These are phyloP conservation scores for Syncephalastrum racemosum DNA, from an alignment of 371 early-diverging fungal species.

Conservation along the genomic window DNA sequence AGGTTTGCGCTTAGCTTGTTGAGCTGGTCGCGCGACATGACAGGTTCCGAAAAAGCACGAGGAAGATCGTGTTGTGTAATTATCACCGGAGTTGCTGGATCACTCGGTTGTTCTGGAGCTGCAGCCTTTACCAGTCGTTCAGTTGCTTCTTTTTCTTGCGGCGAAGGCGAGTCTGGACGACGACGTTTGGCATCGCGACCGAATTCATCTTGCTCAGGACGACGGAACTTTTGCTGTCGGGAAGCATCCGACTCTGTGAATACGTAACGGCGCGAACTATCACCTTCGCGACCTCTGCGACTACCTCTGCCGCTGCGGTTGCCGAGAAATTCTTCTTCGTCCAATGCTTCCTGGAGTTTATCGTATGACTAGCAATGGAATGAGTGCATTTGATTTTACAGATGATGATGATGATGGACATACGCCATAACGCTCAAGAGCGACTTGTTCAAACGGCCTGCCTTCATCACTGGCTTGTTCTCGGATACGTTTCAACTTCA, in stretches of 20 bases:
- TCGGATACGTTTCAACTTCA: conserved; percentile 68
- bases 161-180: conserved; percentile 14
- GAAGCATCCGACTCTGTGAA: conserved; percentile 30
- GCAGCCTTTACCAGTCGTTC: conserved; percentile 29
- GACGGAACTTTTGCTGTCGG: conserved; percentile 15
- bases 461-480: conserved; percentile 74
- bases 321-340: conserved; percentile 69
- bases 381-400: neutral
- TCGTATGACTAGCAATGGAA: conserved; percentile 49
- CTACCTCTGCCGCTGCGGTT: conserved; percentile 24
- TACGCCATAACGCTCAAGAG: conserved; percentile 72
- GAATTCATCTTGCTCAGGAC: conserved; percentile 41
- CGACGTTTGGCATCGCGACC: conserved; percentile 30
- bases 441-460: conserved; percentile 64
- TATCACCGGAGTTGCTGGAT: conserved; percentile 17
- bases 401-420: neutral
- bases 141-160: conserved; percentile 8
- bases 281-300: too few species aligned
- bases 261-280: conserved; percentile 22
- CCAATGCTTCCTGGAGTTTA: conserved; percentile 66
- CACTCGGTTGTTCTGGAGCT: conserved; percentile 9
- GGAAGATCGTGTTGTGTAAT: conserved; percentile 28
- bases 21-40: conserved; percentile 66
- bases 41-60: conserved; percentile 18
- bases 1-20: conserved; percentile 86